These are phyloP conservation scores for Incumbomyces lentus DNA, from an alignment of 2,329 filamentous ascomycete species.

Conservation along the genomic window DNA sequence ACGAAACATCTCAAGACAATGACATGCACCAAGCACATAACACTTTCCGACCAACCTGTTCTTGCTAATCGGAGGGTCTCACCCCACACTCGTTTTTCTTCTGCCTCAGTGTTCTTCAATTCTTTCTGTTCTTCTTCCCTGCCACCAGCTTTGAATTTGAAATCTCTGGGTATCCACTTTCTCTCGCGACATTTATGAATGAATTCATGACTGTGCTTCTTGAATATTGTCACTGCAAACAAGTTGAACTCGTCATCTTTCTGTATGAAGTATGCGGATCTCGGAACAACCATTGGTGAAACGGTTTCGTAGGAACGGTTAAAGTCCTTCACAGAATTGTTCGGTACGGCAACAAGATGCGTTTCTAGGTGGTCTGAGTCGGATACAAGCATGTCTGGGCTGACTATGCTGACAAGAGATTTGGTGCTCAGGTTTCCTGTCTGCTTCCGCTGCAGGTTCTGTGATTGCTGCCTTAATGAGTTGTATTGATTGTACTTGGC, in stretches of 20 bases:
- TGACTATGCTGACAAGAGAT: conserved; percentile 79
- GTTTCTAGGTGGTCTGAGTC: conserved; percentile 96
- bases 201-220: conserved; percentile 80
- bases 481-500: conserved; percentile 92
- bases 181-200: conserved; percentile 83
- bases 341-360: conserved; percentile 81
- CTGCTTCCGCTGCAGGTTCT: conserved; percentile 73
- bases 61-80: conserved; percentile 78
- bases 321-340: conserved; percentile 73
- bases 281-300: conserved; percentile 82
- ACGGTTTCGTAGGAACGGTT: conserved; percentile 80
- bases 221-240: conserved; percentile 84
- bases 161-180: conserved; percentile 90
- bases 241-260: conserved; percentile 83
- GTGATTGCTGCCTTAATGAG: conserved; percentile 73
- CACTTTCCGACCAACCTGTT: conserved; percentile 90
- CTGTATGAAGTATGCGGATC: conserved; percentile 68
- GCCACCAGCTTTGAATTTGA: conserved; percentile 83
- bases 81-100: conserved; percentile 85
- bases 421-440: conserved; percentile 91
- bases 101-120: conserved; percentile 66
- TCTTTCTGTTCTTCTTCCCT: conserved; percentile 82
- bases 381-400: conserved; percentile 61
- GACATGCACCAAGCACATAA: conserved; percentile 93
- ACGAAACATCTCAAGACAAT: conserved; percentile 88